Evolutionary conservation across 352 stramenopile species (phyloP), one percentile per base, ranked within the genome.

Genomic region (Phytophthora constricta): DNA sequence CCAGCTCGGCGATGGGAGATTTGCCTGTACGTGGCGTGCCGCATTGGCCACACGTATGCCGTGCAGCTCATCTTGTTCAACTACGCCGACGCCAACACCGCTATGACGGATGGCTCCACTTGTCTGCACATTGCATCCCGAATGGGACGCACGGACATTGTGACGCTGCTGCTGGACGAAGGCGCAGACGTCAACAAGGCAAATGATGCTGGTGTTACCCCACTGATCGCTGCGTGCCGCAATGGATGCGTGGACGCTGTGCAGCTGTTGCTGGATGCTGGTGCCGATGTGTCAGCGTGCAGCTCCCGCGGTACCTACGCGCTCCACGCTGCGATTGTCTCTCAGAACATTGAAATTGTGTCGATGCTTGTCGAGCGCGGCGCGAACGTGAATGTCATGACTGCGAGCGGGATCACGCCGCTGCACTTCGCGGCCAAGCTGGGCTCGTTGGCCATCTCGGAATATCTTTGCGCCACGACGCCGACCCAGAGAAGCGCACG

Each of bases 371-470:
- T 94, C 13, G 64, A 79, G n/a, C 50, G 51, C 39, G 82, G 84
- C 23, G 86, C 86, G 1, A 77, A 92, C 55, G 83, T 92, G 57
- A 89, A 91, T 55, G 82, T 84, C 27, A 80, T 77, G 65, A 94
- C 82, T 0, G 68, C 67, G 37, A 89, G 76, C 50, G 82, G 82
- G 46, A 90, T 91, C 52, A 93, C 86, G n/a, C 86, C 84, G 43
- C 72, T 94, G 52, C 86, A 92, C 55, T 92, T 92, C 46, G 84
- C 83, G 1, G 86, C 82, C 61, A 90, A 90, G 43, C 63, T 92
- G 37, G 84, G 83, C 2, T 83, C 74, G 5, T 28, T 89, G 11
- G 79, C 74, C 41, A 82, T 91, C 27, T 82, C 79, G 5, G 76
- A 91, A 66, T 83, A 86, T 28, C 53, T 94, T 52, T 94, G 41